Conservation (phyloP, 352 stramenopile genomes). For the Peronosclerospora sorghi region DNA sequence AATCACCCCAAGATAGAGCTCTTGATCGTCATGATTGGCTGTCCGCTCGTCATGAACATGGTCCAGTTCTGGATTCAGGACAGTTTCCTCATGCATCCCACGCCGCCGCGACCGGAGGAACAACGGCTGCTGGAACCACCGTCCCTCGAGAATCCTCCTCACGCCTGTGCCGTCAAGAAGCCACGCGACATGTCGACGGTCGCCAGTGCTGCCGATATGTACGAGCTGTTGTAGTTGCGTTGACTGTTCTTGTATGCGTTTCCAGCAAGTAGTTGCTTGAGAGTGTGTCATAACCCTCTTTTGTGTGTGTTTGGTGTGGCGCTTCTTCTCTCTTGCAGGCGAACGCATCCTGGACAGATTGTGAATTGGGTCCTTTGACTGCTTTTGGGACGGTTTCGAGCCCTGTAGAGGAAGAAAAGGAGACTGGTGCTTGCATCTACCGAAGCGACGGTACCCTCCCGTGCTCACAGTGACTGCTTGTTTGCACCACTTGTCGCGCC, state of each 20-base stretch:
- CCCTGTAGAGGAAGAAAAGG: too few species aligned
- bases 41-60: constrained; percentile 79
- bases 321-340: constrained; percentile 7
- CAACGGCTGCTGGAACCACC: constrained; percentile 16
- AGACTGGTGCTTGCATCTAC: too few species aligned
- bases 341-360: constrained; percentile 13
- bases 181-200: constrained; percentile 29
- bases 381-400: too few species aligned
- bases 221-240: constrained; percentile 45
- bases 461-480: too few species aligned
- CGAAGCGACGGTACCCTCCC: too few species aligned
- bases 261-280: constrained; percentile 5
- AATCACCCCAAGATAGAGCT: constrained; percentile 67
- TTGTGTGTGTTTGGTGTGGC: constrained; percentile 11
- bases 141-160: neutral
- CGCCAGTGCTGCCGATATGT: constrained; percentile 43
- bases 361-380: too few species aligned
- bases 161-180: constrained; percentile 22
- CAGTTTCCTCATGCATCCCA: constrained; percentile 72
- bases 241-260: constrained; percentile 3
- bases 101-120: constrained; percentile 21
- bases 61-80: constrained; percentile 82
- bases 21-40: constrained; percentile 78
- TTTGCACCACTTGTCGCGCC: too few species aligned
- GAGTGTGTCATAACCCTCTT: constrained; percentile 8